phyloP scores from a whole-genome alignment of 2,329 filamentous ascomycete genomes.

The Oidium heveae region DNA sequence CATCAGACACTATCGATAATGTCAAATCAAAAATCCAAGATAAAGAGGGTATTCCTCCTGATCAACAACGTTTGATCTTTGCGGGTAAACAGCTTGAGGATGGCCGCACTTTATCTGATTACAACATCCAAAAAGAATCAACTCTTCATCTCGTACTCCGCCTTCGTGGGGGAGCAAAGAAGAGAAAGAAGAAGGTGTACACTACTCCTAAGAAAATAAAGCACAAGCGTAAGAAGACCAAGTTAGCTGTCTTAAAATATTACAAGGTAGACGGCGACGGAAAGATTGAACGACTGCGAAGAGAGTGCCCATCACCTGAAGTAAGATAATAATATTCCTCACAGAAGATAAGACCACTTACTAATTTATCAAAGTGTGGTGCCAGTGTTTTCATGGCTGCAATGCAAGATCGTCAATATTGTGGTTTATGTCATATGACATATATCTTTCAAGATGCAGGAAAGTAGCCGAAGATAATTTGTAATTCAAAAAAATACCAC shows the following conservation, averaged over 20 bases:
- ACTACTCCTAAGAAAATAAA: conserved; percentile 99
- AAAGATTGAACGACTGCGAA: conserved; percentile 97
- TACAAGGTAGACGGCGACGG: conserved; percentile 99
- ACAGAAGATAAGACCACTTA: conserved; percentile 1
- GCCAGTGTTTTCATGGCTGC: conserved; percentile 99
- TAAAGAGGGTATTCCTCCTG: conserved; percentile 98
- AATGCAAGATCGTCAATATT: conserved; percentile 86
- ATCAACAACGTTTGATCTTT: conserved; percentile 99
- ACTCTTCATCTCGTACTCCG: conserved; percentile 95
- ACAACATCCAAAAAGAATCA: conserved; percentile 99
- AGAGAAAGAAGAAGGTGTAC: conserved; percentile 99
- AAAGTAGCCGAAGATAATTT: conserved; percentile 7
- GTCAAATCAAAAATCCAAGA: conserved; percentile 98
- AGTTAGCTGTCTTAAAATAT: conserved; percentile 99
- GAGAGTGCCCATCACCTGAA: conserved; percentile 84
- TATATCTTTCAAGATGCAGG: conserved; percentile 41
- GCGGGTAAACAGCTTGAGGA: conserved; percentile 99
- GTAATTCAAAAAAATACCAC: too few species aligned
- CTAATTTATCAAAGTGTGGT: conserved; percentile 48
- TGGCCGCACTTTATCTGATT: conserved; percentile 94
- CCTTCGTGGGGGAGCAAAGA: conserved; percentile 96
- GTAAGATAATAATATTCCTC: conserved; percentile 25
- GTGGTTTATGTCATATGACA: conserved; percentile 43
- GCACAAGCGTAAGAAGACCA: conserved; percentile 99
- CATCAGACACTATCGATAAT: conserved; percentile 98